Evolutionary conservation across 345 rosid species (phyloP).

Genomic region (Balakata baccata): DNA sequence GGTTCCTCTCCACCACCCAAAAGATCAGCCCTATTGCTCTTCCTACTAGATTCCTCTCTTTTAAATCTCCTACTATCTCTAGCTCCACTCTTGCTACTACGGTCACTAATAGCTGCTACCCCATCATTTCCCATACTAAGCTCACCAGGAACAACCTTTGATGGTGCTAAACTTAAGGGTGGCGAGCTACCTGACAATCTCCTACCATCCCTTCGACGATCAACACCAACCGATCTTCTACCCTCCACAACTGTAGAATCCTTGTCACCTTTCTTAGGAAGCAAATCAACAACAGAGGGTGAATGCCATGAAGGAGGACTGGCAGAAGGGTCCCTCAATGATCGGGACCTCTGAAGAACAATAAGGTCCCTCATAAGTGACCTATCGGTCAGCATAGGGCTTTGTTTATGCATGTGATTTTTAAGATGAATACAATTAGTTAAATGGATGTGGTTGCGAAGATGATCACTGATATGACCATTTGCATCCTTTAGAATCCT

Average conservation of each 20-base stretch:
- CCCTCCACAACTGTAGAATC: conserved; percentile 46
- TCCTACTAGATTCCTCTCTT: conserved; percentile 63
- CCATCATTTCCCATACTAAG: conserved; percentile 25
- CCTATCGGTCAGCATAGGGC: conserved; percentile 69
- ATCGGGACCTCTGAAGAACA: conserved; percentile 82
- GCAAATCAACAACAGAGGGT: conserved; percentile 63
- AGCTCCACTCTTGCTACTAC: conserved; percentile 49
- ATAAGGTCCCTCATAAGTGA: conserved; percentile 90
- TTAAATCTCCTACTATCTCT: conserved; percentile 57
- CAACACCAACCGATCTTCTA: conserved; percentile 58
- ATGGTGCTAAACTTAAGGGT: conserved; percentile 43
- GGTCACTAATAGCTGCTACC: conserved; percentile 39
- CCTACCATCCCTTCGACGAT: conserved; percentile 49
- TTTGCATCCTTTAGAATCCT: conserved; percentile 82
- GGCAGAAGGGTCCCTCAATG: conserved; percentile 89
- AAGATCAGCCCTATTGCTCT: conserved; percentile 41
- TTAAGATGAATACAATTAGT: conserved; percentile 97
- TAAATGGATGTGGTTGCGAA: conserved; percentile 88
- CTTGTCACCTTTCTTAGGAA: conserved; percentile 49
- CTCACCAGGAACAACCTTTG: conserved; percentile 64
- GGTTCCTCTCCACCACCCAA: conserved; percentile 37
- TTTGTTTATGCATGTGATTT: conserved; percentile 98
- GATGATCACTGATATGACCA: conserved; percentile 89
- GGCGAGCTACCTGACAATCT: conserved; percentile 63
- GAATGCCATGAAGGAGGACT: conserved; percentile 88